Evolutionary conservation across 2,329 filamentous ascomycete genomes (phyloP).

Genomic region (Trichoderma sp.): DNA sequence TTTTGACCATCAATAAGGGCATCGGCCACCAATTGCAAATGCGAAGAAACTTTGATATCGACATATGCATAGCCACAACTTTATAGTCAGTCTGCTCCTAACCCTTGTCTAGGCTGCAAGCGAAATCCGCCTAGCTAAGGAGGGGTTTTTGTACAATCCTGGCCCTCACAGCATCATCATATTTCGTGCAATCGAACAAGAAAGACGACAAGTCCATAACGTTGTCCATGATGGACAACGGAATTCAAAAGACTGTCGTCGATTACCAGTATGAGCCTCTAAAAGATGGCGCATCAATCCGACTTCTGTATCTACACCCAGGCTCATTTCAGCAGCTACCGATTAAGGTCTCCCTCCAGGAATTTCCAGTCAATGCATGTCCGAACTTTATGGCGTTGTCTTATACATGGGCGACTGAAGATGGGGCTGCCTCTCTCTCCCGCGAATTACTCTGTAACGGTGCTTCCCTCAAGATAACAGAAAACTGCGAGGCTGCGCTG

Average conservation of each 20-base stretch:
- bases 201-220: accelerated
- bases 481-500: neutral
- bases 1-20: neutral
- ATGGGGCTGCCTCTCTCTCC: neutral
- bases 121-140: neutral
- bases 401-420: neutral
- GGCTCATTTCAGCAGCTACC: neutral
- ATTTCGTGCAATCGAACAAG: neutral
- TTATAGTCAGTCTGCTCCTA: neutral
- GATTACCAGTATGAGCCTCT: neutral
- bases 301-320: neutral
- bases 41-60: neutral
- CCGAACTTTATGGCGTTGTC: neutral
- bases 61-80: neutral
- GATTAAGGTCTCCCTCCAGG: neutral
- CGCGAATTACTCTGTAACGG: neutral
- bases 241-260: neutral
- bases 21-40: neutral
- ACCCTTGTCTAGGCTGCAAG: neutral
- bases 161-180: neutral
- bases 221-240: neutral
- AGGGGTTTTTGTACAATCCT: neutral
- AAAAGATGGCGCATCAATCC: neutral
- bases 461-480: neutral
- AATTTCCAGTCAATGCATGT: neutral